Conservation (phyloP, 306 rosid genomes). For the Inga laurina region DNA sequence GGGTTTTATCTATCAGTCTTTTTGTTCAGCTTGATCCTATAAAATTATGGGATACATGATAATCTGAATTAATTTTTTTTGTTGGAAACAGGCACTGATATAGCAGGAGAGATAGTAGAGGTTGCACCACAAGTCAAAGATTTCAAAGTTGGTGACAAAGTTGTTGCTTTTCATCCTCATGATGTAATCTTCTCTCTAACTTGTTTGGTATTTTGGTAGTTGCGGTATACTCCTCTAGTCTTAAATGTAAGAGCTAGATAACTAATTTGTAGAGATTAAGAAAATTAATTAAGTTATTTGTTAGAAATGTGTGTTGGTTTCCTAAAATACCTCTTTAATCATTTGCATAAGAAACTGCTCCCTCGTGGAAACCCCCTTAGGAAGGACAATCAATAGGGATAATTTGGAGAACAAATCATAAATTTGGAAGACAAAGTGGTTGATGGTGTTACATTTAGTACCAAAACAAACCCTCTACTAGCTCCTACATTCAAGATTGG, state of each 20-base stretch:
- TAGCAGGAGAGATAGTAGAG: conserved; percentile 66
- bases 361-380: not conserved
- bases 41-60: not conserved
- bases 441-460: not conserved
- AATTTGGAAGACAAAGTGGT: not conserved
- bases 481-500: not conserved
- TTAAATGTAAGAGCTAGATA: not conserved
- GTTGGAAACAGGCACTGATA: conserved; percentile 50
- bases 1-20: not conserved
- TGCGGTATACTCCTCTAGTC: not conserved
- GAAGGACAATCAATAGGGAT: not conserved
- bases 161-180: conserved; percentile 43
- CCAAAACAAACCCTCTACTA: not conserved
- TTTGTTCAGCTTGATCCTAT: not conserved
- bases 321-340: not conserved
- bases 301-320: not conserved
- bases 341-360: not conserved
- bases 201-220: not conserved
- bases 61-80: not conserved
- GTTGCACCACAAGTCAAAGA: conserved; percentile 56
- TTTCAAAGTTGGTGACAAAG: conserved; percentile 72
- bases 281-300: not conserved
- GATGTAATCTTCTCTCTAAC: conserved; percentile 37
- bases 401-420: not conserved
- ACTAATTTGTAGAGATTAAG: not conserved